These are phyloP conservation scores for Strigomonas culicis DNA, from an alignment of 208 protist species.

Conservation along the genomic window DNA sequence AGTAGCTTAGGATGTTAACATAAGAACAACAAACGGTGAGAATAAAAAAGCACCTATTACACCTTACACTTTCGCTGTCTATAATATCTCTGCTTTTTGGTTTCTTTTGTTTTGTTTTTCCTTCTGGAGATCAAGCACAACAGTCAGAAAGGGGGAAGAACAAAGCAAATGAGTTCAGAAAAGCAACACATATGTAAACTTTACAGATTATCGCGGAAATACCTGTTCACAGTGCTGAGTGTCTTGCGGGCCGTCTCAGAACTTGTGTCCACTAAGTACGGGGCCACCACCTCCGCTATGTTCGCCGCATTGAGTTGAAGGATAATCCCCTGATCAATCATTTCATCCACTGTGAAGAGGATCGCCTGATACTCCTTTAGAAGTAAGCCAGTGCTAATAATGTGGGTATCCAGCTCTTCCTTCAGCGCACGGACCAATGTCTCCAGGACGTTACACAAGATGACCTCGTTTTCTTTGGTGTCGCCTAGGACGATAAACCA, in stretches of 20 bases:
- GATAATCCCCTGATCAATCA: constrained; percentile 90
- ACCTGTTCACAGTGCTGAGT: constrained; percentile 80
- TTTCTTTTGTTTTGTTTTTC: too few relatives aligned
- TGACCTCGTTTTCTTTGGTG: constrained; percentile 77
- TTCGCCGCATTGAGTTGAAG: constrained; percentile 64
- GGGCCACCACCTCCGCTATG: constrained; percentile 54
- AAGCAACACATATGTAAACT: background rate
- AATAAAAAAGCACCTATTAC: constrained; percentile 1
- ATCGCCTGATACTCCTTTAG: constrained; percentile 85
- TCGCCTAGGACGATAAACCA: constrained; percentile 80
- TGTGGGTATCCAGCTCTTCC: constrained; percentile 44
- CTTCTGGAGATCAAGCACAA: background rate
- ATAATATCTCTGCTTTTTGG: too few relatives aligned
- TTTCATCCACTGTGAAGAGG: constrained; percentile 86
- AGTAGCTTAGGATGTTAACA: too few relatives aligned
- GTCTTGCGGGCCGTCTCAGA: constrained; percentile 62
- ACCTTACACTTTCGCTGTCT: too few relatives aligned
- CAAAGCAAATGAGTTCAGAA: background rate
- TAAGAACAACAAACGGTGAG: too few relatives aligned
- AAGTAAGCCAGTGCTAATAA: constrained; percentile 45
- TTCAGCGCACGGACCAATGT: constrained; percentile 64
- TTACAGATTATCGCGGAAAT: constrained; percentile 78
- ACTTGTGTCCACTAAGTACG: constrained; percentile 51
- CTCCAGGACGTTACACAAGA: constrained; percentile 62
- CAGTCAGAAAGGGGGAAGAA: background rate